These are phyloP conservation scores for Phylloboletellus chloephorus DNA, from an alignment of 1,284 basidiomycete genomes.

Conservation along the genomic window DNA sequence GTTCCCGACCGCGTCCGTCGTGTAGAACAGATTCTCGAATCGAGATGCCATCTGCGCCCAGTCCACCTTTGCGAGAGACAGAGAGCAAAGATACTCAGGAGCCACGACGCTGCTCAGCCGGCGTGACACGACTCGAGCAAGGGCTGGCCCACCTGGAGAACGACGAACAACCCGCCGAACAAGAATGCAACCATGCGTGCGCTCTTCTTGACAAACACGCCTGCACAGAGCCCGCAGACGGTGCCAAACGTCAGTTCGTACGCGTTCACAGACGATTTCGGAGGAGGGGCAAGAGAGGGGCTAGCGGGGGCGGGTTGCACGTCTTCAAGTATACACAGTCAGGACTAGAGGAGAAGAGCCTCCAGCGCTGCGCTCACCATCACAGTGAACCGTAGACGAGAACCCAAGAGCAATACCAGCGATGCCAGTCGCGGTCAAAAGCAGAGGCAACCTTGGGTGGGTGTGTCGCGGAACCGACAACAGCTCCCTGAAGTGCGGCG, in stretches of 20 bases:
- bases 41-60: slow-evolving; percentile 58
- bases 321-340: slow-evolving; percentile 16
- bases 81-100: slow-evolving; percentile 70
- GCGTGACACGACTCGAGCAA: not conserved
- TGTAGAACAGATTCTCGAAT: slow-evolving; percentile 75
- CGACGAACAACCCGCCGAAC: slow-evolving; percentile 79
- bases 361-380: slow-evolving; percentile 28
- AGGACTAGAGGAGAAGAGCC: slow-evolving; percentile 1
- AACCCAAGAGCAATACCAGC: slow-evolving; percentile 37
- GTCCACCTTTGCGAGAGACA: slow-evolving; percentile 71
- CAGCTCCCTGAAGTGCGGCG: not conserved
- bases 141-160: slow-evolving; percentile 66
- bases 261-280: slow-evolving; percentile 66
- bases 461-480: not conserved
- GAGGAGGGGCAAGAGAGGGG: slow-evolving; percentile 43
- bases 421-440: slow-evolving; percentile 27
- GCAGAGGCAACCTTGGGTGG: slow-evolving; percentile 11
- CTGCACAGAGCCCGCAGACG: slow-evolving; percentile 81
- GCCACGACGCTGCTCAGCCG: slow-evolving; percentile 2
- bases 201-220: slow-evolving; percentile 93
- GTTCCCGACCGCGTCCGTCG: slow-evolving; percentile 49
- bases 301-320: slow-evolving; percentile 2
- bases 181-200: slow-evolving; percentile 78
- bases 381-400: slow-evolving; percentile 33
- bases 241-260: slow-evolving; percentile 88